phyloP scores from a whole-genome alignment of 176 grass and related monocot genomes.

The Poa pratensis region DNA sequence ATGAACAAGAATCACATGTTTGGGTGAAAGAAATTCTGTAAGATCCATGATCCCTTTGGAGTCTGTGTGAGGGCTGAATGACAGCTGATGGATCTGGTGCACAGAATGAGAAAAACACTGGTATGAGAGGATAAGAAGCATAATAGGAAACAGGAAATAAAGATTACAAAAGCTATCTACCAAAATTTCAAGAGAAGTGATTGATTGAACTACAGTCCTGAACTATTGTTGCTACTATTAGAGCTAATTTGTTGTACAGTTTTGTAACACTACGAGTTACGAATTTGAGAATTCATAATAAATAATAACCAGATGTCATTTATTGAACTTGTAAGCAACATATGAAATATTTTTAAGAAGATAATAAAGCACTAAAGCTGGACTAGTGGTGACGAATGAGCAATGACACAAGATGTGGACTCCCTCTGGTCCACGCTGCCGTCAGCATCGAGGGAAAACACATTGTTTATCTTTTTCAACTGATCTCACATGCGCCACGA shows the following conservation, averaged over 20 bases:
- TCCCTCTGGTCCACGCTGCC: no score
- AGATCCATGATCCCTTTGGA: constrained; percentile 98
- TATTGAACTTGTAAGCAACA: background rate
- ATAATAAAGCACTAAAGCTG: background rate
- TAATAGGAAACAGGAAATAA: background rate
- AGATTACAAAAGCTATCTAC: background rate
- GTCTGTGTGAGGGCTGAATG: constrained; percentile 90
- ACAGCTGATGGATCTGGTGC: constrained; percentile 80
- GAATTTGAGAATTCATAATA: background rate
- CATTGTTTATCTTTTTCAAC: no score
- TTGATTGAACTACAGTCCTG: background rate
- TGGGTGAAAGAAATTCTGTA: constrained; percentile 76
- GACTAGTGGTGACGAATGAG: background rate
- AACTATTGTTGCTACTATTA: background rate
- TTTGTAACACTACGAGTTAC: background rate
- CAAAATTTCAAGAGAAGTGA: background rate
- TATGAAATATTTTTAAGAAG: no score
- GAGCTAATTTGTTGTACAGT: background rate
- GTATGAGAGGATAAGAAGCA: constrained; percentile 6
- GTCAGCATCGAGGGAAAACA: no score
- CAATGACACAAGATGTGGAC: background rate
- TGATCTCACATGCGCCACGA: no score
- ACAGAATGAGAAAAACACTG: constrained; percentile 27
- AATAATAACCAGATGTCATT: background rate
- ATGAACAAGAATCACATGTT: constrained; percentile 89